A percentile compares a stretch with the other conserved stretches of the same genome.
These are phyloP conservation scores for Cordyceps fumosorosea DNA, from an alignment of 2,329 filamentous ascomycete genomes.

Conservation along the genomic window DNA sequence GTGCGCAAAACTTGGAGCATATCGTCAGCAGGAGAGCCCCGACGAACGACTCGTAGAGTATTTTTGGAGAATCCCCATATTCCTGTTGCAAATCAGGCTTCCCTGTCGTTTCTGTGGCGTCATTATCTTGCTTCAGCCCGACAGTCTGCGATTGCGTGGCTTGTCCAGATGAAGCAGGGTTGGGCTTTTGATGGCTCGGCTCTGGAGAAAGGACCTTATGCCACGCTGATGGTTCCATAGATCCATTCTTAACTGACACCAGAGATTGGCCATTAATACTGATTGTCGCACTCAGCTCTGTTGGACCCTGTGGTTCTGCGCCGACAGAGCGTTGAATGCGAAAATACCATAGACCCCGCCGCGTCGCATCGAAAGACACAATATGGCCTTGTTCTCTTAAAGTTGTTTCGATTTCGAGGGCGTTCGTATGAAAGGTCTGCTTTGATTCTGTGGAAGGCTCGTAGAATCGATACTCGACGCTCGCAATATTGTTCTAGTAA, in stretches of 20 bases:
- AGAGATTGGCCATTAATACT: neutral
- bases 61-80: conserved; percentile 27
- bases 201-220: conserved; percentile 4
- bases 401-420: conserved; percentile 44
- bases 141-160: conserved; percentile 11
- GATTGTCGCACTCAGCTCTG: conserved; percentile 3
- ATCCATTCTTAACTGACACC: neutral
- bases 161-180: neutral
- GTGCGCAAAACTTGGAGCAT: conserved; percentile 42
- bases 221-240: conserved; percentile 6
- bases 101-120: conserved; percentile 16
- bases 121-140: conserved; percentile 19
- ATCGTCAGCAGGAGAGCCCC: conserved; percentile 45
- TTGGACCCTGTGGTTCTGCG: conserved; percentile 17
- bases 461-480: conserved; percentile 49
- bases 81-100: conserved; percentile 19
- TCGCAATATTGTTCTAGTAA: conserved; percentile 50
- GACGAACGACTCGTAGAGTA: conserved; percentile 49
- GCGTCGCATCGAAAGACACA: conserved; percentile 44
- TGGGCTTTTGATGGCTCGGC: neutral
- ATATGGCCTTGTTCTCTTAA: conserved; percentile 48
- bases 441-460: conserved; percentile 39
- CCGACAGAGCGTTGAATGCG: conserved; percentile 39
- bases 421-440: conserved; percentile 37
- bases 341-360: conserved; percentile 50